Base-by-base conservation (phyloP, 805 yeast genomes). In the Tetrapisispora arboricola region DNA sequence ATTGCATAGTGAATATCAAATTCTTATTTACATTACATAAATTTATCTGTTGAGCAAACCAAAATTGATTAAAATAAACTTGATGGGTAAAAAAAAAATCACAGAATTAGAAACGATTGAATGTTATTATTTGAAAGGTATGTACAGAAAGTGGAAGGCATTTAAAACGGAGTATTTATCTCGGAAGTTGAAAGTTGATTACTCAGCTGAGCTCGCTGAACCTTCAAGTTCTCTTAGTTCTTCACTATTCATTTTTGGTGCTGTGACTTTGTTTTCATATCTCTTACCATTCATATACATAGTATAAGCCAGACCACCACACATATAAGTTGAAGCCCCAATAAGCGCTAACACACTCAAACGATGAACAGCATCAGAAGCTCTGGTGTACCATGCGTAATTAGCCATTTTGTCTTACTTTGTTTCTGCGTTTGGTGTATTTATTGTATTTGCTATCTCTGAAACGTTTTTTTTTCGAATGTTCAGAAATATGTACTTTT, bases 371-470 rank as follows among this genome's bases (percentile, higher is more conserved):
- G 81, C 72, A 59, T 82, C 90, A 2, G 84, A 75, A 3, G 73
- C 76, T 59, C 75, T 78, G 2, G 81, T 76, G 58, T 81, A 81
- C 90, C 90, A 82, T 36, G 88, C 84, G 56, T 74, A 73, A 52
- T 61, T 64, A 19, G 75, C 61, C 76, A 71, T 71, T 32, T 6
- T 28, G 13, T 7, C 10, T 7, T 22, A 22, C n/a, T n/a, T n/a
- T n/a, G n/a, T n/a, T n/a, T n/a, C n/a, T n/a, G n/a, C n/a, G n/a
- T n/a, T n/a, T n/a, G n/a, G n/a, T n/a, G n/a, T n/a, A n/a, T n/a
- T n/a, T n/a, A n/a, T n/a, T n/a, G n/a, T n/a, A n/a, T n/a, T n/a
- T n/a, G n/a, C 26, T 8, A 24, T 8, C 8, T 24, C 26, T 8
- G 26, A 11, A 24, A 8, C 26, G 26, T 8, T 24, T 8, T 24